A percentile compares a stretch with the other conserved stretches of the same genome.
phyloP scores from a whole-genome alignment of 306 rosid species.

The Prunus mongolica region DNA sequence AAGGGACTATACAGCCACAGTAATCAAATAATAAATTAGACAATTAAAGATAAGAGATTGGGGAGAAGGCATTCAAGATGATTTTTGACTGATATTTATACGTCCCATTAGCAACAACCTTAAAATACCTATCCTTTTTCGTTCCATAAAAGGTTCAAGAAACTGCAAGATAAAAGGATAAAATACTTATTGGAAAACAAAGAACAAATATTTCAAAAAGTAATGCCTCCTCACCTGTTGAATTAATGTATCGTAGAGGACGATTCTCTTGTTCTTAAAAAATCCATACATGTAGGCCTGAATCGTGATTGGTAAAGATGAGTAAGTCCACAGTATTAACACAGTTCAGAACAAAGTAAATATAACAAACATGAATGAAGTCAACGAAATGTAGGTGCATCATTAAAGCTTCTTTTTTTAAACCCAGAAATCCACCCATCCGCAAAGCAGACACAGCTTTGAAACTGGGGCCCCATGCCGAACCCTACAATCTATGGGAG shows the following conservation, averaged over 20 bases:
- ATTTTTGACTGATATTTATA: background rate
- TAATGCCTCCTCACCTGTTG: constrained; percentile 65
- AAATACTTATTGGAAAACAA: constrained; percentile 1
- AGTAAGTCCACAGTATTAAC: constrained; percentile 5
- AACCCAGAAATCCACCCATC: too few species aligned
- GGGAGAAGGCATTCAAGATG: background rate
- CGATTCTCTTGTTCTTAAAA: constrained; percentile 95
- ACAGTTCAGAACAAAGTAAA: background rate
- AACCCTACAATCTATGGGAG: too few species aligned
- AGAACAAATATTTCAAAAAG: background rate
- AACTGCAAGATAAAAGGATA: background rate
- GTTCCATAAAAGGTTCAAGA: background rate
- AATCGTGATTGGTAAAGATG: constrained; percentile 22
- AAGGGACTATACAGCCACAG: background rate
- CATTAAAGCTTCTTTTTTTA: too few species aligned
- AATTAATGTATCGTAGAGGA: constrained; percentile 92
- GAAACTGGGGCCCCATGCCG: too few species aligned
- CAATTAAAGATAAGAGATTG: background rate
- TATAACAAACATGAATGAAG: background rate
- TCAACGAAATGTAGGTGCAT: too few species aligned
- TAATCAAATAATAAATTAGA: background rate
- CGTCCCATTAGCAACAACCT: background rate
- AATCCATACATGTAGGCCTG: constrained; percentile 99
- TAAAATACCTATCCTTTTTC: background rate
- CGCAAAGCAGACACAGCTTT: too few species aligned